Evolutionary conservation across 352 stramenopile species (phyloP).

Genomic region (Saprolegnia parasitica): DNA sequence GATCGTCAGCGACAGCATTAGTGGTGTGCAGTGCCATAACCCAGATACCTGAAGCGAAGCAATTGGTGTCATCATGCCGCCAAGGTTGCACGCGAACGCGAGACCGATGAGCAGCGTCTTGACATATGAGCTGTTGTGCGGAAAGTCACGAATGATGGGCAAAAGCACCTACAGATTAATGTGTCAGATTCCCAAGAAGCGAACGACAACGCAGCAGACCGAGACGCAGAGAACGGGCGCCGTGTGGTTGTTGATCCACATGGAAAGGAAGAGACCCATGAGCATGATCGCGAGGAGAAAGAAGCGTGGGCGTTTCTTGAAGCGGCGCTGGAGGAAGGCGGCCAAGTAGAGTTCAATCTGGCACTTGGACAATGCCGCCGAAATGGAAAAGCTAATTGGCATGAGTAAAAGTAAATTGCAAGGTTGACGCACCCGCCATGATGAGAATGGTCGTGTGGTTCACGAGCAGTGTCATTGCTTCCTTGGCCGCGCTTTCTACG

Average conservation of each 20-base stretch:
- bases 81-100: conserved; percentile 91
- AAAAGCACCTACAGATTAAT: conserved; percentile 45
- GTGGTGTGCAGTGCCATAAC: neutral
- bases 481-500: conserved; percentile 71
- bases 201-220: conserved; percentile 34
- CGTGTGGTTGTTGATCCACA: conserved; percentile 93
- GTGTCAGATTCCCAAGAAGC: neutral
- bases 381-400: conserved; percentile 74
- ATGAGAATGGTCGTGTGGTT: conserved; percentile 92
- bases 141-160: conserved; percentile 86
- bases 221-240: conserved; percentile 89
- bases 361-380: conserved; percentile 86
- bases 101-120: conserved; percentile 90
- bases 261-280: conserved; percentile 89
- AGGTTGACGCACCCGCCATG: conserved; percentile 69
- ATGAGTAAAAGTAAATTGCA: neutral
- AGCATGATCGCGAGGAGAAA: conserved; percentile 92
- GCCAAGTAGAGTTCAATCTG: conserved; percentile 91
- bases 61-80: conserved; percentile 92
- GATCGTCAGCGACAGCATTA: neutral
- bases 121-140: conserved; percentile 76
- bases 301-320: conserved; percentile 85
- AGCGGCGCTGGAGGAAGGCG: conserved; percentile 79
- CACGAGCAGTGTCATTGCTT: conserved; percentile 86
- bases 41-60: conserved; percentile 68